Conservation (phyloP, 1,284 basidiomycete species). For the Takashimella koratensis region DNA sequence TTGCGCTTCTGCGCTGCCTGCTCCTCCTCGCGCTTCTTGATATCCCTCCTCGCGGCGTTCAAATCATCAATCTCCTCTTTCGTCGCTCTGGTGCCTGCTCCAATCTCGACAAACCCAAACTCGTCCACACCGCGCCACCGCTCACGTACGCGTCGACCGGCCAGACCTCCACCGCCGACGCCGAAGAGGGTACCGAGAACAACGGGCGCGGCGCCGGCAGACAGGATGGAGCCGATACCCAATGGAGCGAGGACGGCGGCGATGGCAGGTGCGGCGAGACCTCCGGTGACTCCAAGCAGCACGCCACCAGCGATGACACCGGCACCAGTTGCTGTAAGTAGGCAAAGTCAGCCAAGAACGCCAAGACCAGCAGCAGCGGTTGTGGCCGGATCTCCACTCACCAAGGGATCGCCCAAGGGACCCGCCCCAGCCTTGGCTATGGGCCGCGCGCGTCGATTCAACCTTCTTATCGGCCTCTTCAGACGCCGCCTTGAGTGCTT, state of each 20-base stretch:
- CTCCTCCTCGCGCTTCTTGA: constrained; percentile 15
- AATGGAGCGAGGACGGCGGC: constrained; percentile 52
- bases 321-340: constrained; percentile 49
- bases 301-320: constrained; percentile 51
- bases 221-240: constrained; percentile 48
- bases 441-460: constrained; percentile 43
- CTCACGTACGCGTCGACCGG: constrained; percentile 52
- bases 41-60: constrained; percentile 15
- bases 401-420: constrained; percentile 48
- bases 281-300: constrained; percentile 55
- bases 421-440: constrained; percentile 52
- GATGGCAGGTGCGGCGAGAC: constrained; percentile 54
- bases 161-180: constrained; percentile 53
- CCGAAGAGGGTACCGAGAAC: constrained; percentile 55
- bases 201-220: constrained; percentile 50
- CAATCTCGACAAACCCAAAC: constrained; percentile 53
- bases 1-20: constrained; percentile 8
- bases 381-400: constrained; percentile 13
- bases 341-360: constrained; percentile 24
- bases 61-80: constrained; percentile 43
- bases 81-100: constrained; percentile 37
- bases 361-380: constrained; percentile 54
- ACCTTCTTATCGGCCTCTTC: constrained; percentile 27
- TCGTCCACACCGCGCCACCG: constrained; percentile 54
- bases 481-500: constrained; percentile 38